Evolutionary conservation across 768 basidiomycete genomes (phyloP), one percentile per base, ranked within the genome.

Genomic region (Suillus ampliporus): DNA sequence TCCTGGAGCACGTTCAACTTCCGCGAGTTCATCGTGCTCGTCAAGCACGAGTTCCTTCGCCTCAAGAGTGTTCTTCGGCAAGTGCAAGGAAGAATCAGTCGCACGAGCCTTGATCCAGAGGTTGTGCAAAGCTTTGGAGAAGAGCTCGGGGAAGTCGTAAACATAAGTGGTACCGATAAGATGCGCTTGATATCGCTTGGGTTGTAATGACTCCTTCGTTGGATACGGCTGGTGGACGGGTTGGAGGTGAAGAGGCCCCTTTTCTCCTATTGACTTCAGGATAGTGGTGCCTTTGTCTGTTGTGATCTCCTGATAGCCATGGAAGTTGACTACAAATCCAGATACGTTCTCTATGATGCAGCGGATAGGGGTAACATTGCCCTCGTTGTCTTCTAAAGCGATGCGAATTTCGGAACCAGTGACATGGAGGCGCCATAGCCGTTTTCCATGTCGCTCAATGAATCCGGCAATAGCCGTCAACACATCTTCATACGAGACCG

Each of bases 141-240:
- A 99, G 66, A 99, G 87, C 71, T 97, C 97, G 46, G 97, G 97
- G 90, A 99, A 99, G 78, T 99, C 97, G 78, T 99, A 99, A 37
- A 92, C 96, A 75, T 99, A 99, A 57, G 97, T 99, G 35, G 97
- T 99, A 58, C 97, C 97, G 68, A 97, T 90, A 63, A 98, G 86
- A 77, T 99, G 97, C 26, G 97, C 97, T 74, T 99, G 97, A 81
- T 99, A 99, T 66, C 97, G 95, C 77, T 97, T 96, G 46, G 97
- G 97, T 74, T 99, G 97, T 52, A 99, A 82, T 19, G 95, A 98
- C 76, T 98, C 97, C 79, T 97, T 99, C 62, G 97, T 99, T 15
- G 97, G 89, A 78, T 99, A 99, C 0, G 94, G 83, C 67, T 91
- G 88, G 76, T 93, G 91, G 66, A 97, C 97, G 13, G 95, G 95